Conservation (phyloP, 1,284 basidiomycete genomes). For the Mycena sp. region DNA sequence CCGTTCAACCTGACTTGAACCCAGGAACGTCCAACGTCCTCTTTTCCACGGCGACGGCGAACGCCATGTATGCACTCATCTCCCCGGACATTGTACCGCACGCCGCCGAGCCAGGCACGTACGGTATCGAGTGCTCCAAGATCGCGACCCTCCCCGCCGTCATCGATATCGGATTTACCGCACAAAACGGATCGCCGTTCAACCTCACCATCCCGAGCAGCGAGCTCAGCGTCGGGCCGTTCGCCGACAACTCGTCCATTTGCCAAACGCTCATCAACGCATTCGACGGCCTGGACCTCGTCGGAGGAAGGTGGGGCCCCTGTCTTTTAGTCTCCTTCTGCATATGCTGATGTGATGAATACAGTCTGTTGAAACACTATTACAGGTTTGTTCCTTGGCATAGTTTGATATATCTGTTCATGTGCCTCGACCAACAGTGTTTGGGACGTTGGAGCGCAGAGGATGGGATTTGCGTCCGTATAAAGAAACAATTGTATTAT, state of each 20-base stretch:
- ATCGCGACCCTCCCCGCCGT: slow-evolving; percentile 56
- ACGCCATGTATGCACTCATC: slow-evolving; percentile 66
- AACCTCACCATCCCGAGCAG: slow-evolving; percentile 64
- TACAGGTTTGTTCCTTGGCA: slow-evolving; percentile 44
- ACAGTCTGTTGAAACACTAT: slow-evolving; percentile 59
- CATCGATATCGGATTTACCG: slow-evolving; percentile 63
- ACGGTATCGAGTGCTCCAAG: slow-evolving; percentile 60
- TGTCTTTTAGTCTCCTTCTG: neutral
- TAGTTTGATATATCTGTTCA: slow-evolving; percentile 2
- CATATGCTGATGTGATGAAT: no score
- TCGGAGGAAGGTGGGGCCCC: slow-evolving; percentile 51
- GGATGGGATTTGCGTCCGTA: slow-evolving; percentile 60
- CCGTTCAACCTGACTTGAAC: neutral
- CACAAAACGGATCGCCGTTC: slow-evolving; percentile 54
- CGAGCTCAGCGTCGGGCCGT: slow-evolving; percentile 65
- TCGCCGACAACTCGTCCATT: slow-evolving; percentile 53
- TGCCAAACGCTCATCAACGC: slow-evolving; percentile 68
- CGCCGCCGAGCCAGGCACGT: slow-evolving; percentile 59
- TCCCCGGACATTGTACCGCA: slow-evolving; percentile 63
- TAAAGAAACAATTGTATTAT: neutral
- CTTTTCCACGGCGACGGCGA: slow-evolving; percentile 55
- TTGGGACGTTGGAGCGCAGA: slow-evolving; percentile 58
- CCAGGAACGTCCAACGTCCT: slow-evolving; percentile 30
- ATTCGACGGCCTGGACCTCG: slow-evolving; percentile 56
- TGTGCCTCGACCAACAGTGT: slow-evolving; percentile 38